A percentile compares a stretch with the other conserved stretches of the same genome.
phyloP scores from a whole-genome alignment of 1,139 yeast species.

The Geotrichum macrosporum region DNA sequence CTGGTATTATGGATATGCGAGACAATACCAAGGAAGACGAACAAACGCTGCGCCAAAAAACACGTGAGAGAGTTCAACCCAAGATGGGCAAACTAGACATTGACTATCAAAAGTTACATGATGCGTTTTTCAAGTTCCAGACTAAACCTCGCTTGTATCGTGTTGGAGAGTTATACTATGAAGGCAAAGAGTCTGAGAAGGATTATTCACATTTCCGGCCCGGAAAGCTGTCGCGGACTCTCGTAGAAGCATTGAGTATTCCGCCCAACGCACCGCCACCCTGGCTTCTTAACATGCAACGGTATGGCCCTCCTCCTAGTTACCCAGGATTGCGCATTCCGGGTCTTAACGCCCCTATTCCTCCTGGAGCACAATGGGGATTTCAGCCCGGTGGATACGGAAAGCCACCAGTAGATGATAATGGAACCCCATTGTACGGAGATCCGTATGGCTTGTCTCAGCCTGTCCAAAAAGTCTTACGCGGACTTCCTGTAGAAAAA shows the following conservation, averaged over 20 bases:
- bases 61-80: slow-evolving; percentile 84
- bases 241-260: slow-evolving; percentile 68
- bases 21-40: slow-evolving; percentile 50
- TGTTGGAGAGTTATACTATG: slow-evolving; percentile 77
- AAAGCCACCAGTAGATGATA: slow-evolving; percentile 38
- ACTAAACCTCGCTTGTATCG: slow-evolving; percentile 63
- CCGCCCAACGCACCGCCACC: slow-evolving; percentile 66
- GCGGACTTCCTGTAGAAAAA: slow-evolving; percentile 43
- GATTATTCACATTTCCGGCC: slow-evolving; percentile 50
- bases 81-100: slow-evolving; percentile 82
- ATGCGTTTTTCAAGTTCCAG: slow-evolving; percentile 82
- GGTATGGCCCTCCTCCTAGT: slow-evolving; percentile 80
- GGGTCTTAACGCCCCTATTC: slow-evolving; percentile 45
- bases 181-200: slow-evolving; percentile 63
- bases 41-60: slow-evolving; percentile 62
- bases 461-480: slow-evolving; percentile 32
- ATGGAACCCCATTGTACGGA: slow-evolving; percentile 38
- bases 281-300: slow-evolving; percentile 71
- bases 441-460: slow-evolving; percentile 34
- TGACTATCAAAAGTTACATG: slow-evolving; percentile 75
- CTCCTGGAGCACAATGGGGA: slow-evolving; percentile 41
- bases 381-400: slow-evolving; percentile 46
- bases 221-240: slow-evolving; percentile 57
- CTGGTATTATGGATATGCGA: slow-evolving; percentile 89
- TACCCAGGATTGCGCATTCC: slow-evolving; percentile 64